Conservation (phyloP, 129 eudicot species). For the Silybum marianum region DNA sequence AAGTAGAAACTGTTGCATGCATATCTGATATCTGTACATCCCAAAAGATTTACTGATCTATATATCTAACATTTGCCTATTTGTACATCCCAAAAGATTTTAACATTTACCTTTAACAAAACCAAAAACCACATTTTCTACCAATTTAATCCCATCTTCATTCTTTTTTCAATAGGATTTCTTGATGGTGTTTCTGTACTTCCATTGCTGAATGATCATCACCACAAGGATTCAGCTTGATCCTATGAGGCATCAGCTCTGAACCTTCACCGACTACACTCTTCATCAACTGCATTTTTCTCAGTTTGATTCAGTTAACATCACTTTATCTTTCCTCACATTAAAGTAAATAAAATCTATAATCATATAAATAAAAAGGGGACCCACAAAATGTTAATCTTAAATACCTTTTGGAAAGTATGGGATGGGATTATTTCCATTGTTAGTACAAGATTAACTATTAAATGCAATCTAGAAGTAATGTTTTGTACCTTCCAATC, state of each 20-base stretch:
- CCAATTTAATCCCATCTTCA: background rate
- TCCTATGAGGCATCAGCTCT: conserved; percentile 68
- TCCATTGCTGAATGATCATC: background rate
- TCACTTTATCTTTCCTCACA: background rate
- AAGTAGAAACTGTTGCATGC: no score
- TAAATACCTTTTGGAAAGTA: background rate
- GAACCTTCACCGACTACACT: conserved; percentile 38
- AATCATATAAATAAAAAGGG: background rate
- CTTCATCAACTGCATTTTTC: conserved; percentile 52
- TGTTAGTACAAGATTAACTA: background rate
- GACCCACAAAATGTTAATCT: background rate
- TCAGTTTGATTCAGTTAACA: background rate
- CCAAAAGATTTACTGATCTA: no score
- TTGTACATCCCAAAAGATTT: conserved; percentile 20
- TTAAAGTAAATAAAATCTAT: background rate
- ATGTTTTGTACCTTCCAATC: conserved; percentile 66
- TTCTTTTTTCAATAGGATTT: background rate
- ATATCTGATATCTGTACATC: no score
- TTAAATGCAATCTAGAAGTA: background rate
- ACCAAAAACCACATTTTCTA: conserved; percentile 18
- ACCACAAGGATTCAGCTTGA: conserved; percentile 8
- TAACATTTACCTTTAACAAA: background rate
- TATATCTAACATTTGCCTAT: conserved; percentile 10
- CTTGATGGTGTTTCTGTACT: background rate
- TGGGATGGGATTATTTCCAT: background rate